These are phyloP conservation scores for Camelina neglecta DNA, from an alignment of 345 rosid species.

Conservation along the genomic window DNA sequence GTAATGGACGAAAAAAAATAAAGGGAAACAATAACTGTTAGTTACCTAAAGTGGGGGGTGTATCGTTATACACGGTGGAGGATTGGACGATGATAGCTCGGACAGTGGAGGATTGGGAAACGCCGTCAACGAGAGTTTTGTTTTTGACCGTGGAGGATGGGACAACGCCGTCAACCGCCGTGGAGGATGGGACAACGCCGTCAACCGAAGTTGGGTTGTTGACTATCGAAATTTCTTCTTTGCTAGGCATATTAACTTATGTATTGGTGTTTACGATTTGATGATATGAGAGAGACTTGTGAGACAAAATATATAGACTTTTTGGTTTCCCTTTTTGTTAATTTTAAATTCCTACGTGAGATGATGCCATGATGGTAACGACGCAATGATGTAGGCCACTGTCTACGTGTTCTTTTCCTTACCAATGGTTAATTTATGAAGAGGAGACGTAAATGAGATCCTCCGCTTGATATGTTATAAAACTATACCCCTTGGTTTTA, in stretches of 20 bases:
- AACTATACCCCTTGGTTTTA: too few relatives aligned
- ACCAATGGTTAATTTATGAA: not conserved
- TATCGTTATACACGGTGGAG: not conserved
- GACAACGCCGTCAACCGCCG: too few relatives aligned
- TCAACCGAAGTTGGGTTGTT: too few relatives aligned
- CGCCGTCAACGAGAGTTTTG: not conserved
- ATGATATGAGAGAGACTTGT: not conserved
- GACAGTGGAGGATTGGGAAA: not conserved
- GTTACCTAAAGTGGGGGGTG: not conserved
- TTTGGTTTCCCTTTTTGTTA: not conserved
- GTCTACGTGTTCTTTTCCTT: not conserved
- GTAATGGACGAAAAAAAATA: too few relatives aligned
- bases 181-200: too few relatives aligned
- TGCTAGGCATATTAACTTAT: not conserved
- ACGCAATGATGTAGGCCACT: not conserved
- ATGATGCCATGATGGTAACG: not conserved
- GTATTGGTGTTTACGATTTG: not conserved
- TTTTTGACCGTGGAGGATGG: not conserved
- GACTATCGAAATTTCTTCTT: not conserved
- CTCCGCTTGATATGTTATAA: not conserved
- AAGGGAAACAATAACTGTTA: not conserved
- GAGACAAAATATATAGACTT: not conserved
- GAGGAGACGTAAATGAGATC: not conserved
- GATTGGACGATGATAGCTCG: not conserved
- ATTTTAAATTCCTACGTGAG: not conserved